These are phyloP conservation scores for Neonectria ditissima DNA, from an alignment of 2,329 filamentous ascomycete species.

Conservation along the genomic window DNA sequence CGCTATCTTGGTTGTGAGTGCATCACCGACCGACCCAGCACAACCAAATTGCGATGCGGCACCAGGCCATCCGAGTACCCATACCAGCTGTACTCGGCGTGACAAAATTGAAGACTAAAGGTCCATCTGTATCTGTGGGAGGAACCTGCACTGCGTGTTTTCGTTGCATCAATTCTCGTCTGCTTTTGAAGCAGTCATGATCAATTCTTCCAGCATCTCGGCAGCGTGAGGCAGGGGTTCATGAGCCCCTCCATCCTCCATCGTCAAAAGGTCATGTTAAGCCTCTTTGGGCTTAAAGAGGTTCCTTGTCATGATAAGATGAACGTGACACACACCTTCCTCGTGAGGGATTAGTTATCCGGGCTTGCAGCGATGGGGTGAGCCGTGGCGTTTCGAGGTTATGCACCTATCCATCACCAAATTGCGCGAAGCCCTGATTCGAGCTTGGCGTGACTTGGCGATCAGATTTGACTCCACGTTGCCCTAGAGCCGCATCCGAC, in stretches of 20 bases:
- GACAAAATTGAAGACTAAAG: neutral
- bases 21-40: conserved; percentile 12
- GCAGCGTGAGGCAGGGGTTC: conserved; percentile 14
- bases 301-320: conserved; percentile 8
- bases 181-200: neutral
- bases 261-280: conserved; percentile 3
- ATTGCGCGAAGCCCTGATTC: neutral
- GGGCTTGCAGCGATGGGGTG: neutral
- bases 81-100: neutral
- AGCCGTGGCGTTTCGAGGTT: conserved; percentile 7
- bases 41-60: conserved; percentile 3
- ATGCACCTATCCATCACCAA: conserved; percentile 4
- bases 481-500: conserved; percentile 29
- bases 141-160: neutral
- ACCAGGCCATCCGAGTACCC: neutral
- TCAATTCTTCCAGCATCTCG: neutral
- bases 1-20: conserved; percentile 21
- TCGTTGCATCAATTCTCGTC: no score
- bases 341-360: neutral
- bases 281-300: conserved; percentile 12
- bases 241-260: conserved; percentile 4
- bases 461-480: conserved; percentile 30
- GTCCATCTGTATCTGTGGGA: neutral
- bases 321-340: neutral
- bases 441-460: conserved; percentile 8